phyloP scores from a whole-genome alignment of 1,284 basidiomycete species.

The Binderoboletus segoi region DNA sequence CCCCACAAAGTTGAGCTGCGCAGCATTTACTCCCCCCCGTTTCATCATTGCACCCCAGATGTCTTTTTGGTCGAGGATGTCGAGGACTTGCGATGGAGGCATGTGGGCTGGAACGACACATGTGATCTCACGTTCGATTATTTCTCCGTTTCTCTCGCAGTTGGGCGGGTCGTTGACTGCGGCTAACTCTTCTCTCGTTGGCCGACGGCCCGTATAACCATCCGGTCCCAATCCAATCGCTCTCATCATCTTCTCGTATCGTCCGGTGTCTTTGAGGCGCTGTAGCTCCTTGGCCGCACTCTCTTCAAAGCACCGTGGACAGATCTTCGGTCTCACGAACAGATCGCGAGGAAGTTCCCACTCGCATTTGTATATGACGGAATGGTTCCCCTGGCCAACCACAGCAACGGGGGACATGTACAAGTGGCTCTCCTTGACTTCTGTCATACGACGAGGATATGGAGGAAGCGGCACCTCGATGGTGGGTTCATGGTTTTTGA shows the following conservation, averaged over 20 bases:
- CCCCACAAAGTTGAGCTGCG: neutral
- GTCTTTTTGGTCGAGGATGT: neutral
- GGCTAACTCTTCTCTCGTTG: slow-evolving; percentile 5
- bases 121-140: slow-evolving; percentile 21
- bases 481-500: slow-evolving; percentile 18
- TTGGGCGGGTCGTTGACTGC: neutral
- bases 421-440: slow-evolving; percentile 41
- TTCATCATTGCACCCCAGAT: slow-evolving; percentile 4
- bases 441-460: slow-evolving; percentile 8
- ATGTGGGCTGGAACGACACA: slow-evolving; percentile 4
- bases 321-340: slow-evolving; percentile 27
- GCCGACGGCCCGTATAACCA: neutral
- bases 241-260: slow-evolving; percentile 22
- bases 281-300: slow-evolving; percentile 22
- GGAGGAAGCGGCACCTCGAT: slow-evolving; percentile 29
- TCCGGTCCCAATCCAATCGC: slow-evolving; percentile 3
- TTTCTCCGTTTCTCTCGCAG: slow-evolving; percentile 12
- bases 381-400: slow-evolving; percentile 44
- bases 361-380: slow-evolving; percentile 43
- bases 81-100: neutral
- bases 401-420: slow-evolving; percentile 40
- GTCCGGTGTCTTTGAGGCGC: slow-evolving; percentile 26
- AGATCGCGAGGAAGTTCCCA: slow-evolving; percentile 45
- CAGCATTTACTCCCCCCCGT: rapidly evolving
- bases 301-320: slow-evolving; percentile 22